Base-by-base conservation (phyloP, 2,329 filamentous ascomycete species). In the Penicillium thymicola region DNA sequence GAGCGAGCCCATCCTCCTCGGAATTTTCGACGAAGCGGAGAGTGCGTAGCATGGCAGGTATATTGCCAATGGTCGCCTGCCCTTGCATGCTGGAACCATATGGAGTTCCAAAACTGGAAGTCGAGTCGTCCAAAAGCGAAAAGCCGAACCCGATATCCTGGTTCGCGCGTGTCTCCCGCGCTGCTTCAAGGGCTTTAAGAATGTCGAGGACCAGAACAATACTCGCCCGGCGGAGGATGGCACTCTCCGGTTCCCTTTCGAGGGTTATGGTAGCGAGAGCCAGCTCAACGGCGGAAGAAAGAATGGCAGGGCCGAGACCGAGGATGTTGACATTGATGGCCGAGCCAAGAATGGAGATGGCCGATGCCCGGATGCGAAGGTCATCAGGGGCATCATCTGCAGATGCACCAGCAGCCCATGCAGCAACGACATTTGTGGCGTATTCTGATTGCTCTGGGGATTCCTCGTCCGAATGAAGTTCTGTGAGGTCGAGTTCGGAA, bases 201-300 rank as follows among this genome's bases (percentile, higher is more conserved):
- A 76, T 66, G 44, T 77, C 75, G 5, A 77, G 69, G 5, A 78
- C 65, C 18, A 78, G 63, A 2, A 78, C 52, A 3, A 68, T 71
- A 23, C 75, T 75, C 36, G 75, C 74, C 11, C 76, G 74, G 25
- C 76, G 71, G 9, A 78, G 61, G 18, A 78, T 77, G 0, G 75
- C 75, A 27, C 67, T 74, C 55, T 74, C 75, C 0, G 65, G 62
- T 1, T 61, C 66, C 4, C 66, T 60, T 48, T 78, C 76, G 0
- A 76, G 62, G 1, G 67, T 73, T 4, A 77, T 60, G 1, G 71
- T 77, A 6, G 72, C 67, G 28, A 78, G 65, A 2, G 74, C 73
- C 18, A 78, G 66, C 8, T 77, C 74, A 7, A 78, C 66, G 0
- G 75, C 68, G 0, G 73, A 72, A 1, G 72, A 67, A 21, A 72